phyloP scores from a whole-genome alignment of 2,329 filamentous ascomycete genomes.

The Akanthomyces uredinophilus region DNA sequence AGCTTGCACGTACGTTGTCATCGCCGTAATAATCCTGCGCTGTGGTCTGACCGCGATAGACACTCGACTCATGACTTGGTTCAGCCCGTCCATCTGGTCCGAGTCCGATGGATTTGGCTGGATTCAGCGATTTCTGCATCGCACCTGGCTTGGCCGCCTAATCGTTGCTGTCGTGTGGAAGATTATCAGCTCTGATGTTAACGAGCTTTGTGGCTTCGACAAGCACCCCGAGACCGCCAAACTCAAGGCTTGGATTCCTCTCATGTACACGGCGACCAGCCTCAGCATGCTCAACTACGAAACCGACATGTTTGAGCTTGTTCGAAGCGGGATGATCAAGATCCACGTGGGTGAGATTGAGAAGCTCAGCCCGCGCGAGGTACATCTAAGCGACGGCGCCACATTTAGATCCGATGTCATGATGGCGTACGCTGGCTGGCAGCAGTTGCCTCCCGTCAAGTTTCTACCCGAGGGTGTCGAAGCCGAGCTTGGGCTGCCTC shows the following conservation, averaged over 20 bases:
- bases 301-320: slow-evolving; percentile 51
- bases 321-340: slow-evolving; percentile 45
- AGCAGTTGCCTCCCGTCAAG: slow-evolving; percentile 44
- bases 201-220: slow-evolving; percentile 49
- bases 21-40: slow-evolving; percentile 39
- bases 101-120: slow-evolving; percentile 53
- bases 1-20: slow-evolving; percentile 48
- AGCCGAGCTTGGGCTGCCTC: slow-evolving; percentile 45
- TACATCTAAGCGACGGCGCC: slow-evolving; percentile 47
- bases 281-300: slow-evolving; percentile 58
- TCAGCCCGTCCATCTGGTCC: slow-evolving; percentile 71
- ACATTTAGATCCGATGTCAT: slow-evolving; percentile 45
- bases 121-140: slow-evolving; percentile 52
- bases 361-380: slow-evolving; percentile 37
- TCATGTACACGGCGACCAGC: slow-evolving; percentile 49
- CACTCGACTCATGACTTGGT: slow-evolving; percentile 65
- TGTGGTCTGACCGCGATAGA: slow-evolving; percentile 25
- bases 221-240: slow-evolving; percentile 47
- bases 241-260: slow-evolving; percentile 46
- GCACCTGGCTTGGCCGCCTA: slow-evolving; percentile 49
- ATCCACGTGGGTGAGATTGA: slow-evolving; percentile 50
- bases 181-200: slow-evolving; percentile 50
- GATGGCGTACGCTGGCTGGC: slow-evolving; percentile 56
- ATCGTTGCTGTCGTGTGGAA: slow-evolving; percentile 55
- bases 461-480: slow-evolving; percentile 46